phyloP scores from a whole-genome alignment of 2,329 filamentous ascomycete species.

The Aspergillus fumigatiaffinis region DNA sequence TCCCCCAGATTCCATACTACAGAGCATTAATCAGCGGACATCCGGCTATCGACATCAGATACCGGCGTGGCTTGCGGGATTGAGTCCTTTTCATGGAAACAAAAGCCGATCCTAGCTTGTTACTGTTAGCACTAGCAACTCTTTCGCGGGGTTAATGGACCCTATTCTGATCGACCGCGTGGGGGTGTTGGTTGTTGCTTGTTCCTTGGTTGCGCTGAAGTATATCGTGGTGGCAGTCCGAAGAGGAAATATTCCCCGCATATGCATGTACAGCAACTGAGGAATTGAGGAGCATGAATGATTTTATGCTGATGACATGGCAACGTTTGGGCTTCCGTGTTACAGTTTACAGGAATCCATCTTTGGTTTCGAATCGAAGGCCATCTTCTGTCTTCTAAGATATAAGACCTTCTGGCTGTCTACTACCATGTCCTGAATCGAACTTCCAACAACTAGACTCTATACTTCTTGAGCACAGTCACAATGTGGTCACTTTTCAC shows the following conservation, averaged over 20 bases:
- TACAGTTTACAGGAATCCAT: background rate
- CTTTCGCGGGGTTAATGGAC: background rate
- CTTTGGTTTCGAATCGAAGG: too few relatives aligned
- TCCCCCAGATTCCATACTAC: background rate
- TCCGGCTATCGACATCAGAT: background rate
- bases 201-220: background rate
- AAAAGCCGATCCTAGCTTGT: background rate
- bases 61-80: background rate
- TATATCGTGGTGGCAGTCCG: background rate
- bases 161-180: too few relatives aligned
- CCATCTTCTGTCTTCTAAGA: background rate
- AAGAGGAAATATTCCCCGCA: slow-evolving; percentile 18
- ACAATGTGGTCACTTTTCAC: slow-evolving; percentile 19
- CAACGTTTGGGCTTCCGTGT: background rate
- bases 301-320: background rate
- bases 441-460: background rate
- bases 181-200: too few relatives aligned
- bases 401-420: background rate
- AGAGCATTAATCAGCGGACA: background rate
- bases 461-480: background rate
- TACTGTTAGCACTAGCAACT: background rate
- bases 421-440: slow-evolving; percentile 1
- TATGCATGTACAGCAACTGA: background rate
- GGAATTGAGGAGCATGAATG: too few relatives aligned
- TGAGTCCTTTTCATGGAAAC: background rate